Base-by-base conservation (phyloP, 805 yeast species). In the Candida adriatica region DNA sequence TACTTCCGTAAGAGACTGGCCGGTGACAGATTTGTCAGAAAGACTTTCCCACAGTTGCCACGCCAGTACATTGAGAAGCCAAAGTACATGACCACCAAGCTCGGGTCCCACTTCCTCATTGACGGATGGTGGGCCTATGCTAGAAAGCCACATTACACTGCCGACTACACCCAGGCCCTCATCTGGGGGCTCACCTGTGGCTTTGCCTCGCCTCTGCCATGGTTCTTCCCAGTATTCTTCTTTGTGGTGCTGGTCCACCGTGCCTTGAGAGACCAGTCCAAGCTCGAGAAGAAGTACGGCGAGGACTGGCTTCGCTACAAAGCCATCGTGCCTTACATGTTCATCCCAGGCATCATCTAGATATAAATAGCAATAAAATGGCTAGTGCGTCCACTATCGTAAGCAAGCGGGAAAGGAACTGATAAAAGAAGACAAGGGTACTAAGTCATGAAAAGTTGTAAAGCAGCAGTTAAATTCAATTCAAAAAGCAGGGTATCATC, bases 101-200 rank as follows among this genome's bases (percentile, higher is more conserved):
- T 79, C 49, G 98, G 98, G 15, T 79, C 94, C 10, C 64, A 74
- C 21, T 70, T 92, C 55, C 70, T 92, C 46, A 78, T 88, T 32
- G 96, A 87, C 53, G 98, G 98, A 25, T 90, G 97, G 96, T 81
- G 79, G 63, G 78, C 70, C 41, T 85, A 79, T 49, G 97, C 96
- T 11, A 79, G 97, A 64, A 92, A 92, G 62, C 76, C 79, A 42
- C 94, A 88, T 62, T 92, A 92, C 68, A 87, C 96, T 22, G 96
- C 95, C 15, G 98, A 92, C 58, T 86, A 78, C 70, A 64, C 72
- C 29, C 96, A 87, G 65, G 73, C 94, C 30, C 64, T 84, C 47
- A 70, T 92, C 27, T 92, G 98, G 98, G 95, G 90, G 5, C 68
- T 92, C 39, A 71, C 78, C 40, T 86, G 96, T 59, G 98, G 98